A percentile compares a stretch with the other conserved stretches of the same genome.
phyloP scores from a whole-genome alignment of 345 rosid species.

The Rhodamnia rubescens region DNA sequence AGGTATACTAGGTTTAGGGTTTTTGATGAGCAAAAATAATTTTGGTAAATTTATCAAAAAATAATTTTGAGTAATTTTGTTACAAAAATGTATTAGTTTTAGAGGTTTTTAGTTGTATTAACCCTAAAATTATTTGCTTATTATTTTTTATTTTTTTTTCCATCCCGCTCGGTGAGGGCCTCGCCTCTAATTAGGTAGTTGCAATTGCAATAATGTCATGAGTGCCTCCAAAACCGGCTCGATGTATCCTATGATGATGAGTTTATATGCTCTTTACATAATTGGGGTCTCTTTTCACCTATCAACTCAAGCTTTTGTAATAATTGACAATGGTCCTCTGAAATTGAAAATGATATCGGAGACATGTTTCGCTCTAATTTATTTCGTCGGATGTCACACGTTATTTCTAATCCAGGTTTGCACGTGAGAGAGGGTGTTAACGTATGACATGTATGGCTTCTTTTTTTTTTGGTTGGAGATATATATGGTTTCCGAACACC shows the following conservation, averaged over 20 bases:
- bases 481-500: neutral
- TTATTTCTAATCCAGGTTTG: neutral
- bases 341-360: neutral
- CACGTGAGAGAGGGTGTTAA: fast-evolving
- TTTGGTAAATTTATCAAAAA: too few species aligned
- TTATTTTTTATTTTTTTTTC: too few species aligned
- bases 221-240: neutral
- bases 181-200: too few species aligned
- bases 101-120: too few species aligned
- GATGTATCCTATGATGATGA: neutral
- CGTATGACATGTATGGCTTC: too few species aligned
- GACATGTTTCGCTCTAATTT: neutral
- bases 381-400: neutral
- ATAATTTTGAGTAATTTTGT: too few species aligned
- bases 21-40: too few species aligned
- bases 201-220: neutral
- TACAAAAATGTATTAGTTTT: too few species aligned
- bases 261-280: neutral
- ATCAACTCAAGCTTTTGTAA: neutral
- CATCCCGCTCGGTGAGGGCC: too few species aligned
- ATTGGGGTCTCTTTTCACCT: fast-evolving
- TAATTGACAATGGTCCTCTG: fast-evolving
- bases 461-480: too few species aligned
- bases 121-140: too few species aligned
- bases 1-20: too few species aligned